These are phyloP conservation scores for Tulasnella sp. DNA, from an alignment of 768 basidiomycete genomes.

Conservation along the genomic window DNA sequence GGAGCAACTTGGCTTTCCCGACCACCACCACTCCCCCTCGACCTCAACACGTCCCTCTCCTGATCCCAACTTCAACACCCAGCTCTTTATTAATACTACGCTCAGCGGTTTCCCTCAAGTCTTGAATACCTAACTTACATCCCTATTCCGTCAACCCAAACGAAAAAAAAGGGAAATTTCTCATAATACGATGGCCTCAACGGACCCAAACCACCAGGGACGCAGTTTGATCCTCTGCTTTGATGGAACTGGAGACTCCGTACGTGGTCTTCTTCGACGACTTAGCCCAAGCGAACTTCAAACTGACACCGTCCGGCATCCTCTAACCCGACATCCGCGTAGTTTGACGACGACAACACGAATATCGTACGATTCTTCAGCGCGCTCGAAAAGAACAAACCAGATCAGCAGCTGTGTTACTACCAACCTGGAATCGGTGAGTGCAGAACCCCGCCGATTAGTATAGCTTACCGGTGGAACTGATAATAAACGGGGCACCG, in stretches of 20 bases:
- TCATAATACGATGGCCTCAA: background rate
- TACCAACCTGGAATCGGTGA: constrained; percentile 56
- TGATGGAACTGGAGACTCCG: constrained; percentile 52
- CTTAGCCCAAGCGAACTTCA: background rate
- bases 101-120: background rate
- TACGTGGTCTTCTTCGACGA: background rate
- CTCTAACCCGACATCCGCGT: background rate
- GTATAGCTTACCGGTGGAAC: constrained; percentile 33
- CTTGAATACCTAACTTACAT: background rate
- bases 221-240: constrained; percentile 63
- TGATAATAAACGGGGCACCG: background rate
- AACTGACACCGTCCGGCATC: background rate
- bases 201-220: constrained; percentile 19
- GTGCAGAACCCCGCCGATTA: background rate
- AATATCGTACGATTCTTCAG: constrained; percentile 69
- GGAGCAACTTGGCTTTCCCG: background rate
- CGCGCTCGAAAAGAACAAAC: constrained; percentile 57
- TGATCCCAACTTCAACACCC: background rate
- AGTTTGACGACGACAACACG: constrained; percentile 45
- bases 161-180: background rate
- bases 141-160: background rate
- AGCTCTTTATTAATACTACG: background rate
- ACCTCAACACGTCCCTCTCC: background rate
- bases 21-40: background rate
- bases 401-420: constrained; percentile 58